Percentiles rank a stretch among this genome's conserved stretches.
These are phyloP conservation scores for Ganoderma boninense DNA, from an alignment of 1,284 basidiomycete species.

Conservation along the genomic window DNA sequence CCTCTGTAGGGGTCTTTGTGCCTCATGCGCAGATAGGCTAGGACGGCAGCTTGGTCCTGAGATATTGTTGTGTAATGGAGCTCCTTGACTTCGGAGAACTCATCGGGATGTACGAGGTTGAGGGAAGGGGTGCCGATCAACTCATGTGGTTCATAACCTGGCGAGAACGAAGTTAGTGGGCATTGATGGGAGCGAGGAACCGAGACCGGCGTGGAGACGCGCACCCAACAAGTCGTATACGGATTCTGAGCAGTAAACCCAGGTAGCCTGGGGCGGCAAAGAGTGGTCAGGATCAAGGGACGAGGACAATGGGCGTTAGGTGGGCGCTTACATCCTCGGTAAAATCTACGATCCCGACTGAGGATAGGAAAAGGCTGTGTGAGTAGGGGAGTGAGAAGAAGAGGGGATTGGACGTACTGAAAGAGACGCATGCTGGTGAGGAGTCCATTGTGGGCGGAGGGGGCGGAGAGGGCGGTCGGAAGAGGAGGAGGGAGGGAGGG, in stretches of 20 bases:
- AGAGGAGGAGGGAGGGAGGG: conserved; percentile 29
- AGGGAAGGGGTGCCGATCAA: conserved; percentile 70
- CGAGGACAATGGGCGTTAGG: conserved; percentile 27
- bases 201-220: conserved; percentile 23
- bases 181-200: not conserved
- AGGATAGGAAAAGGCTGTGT: conserved; percentile 19
- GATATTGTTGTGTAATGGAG: conserved; percentile 78
- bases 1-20: conserved; percentile 79
- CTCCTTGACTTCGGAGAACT: conserved; percentile 65
- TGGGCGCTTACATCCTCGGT: conserved; percentile 63
- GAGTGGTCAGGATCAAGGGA: conserved; percentile 21
- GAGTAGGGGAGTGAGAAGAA: conserved; percentile 6
- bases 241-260: conserved; percentile 76
- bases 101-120: conserved; percentile 80
- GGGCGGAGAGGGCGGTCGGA: conserved; percentile 15
- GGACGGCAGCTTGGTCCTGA: conserved; percentile 77
- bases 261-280: conserved; percentile 58
- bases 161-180: conserved; percentile 12
- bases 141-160: conserved; percentile 77
- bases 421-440: conserved; percentile 66
- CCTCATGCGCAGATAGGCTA: conserved; percentile 76
- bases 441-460: conserved; percentile 42
- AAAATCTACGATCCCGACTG: conserved; percentile 81
- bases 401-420: conserved; percentile 58
- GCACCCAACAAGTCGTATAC: conserved; percentile 74